Evolutionary conservation across 2,329 filamentous ascomycete species (phyloP).

Genomic region (Dactylellina sp.): DNA sequence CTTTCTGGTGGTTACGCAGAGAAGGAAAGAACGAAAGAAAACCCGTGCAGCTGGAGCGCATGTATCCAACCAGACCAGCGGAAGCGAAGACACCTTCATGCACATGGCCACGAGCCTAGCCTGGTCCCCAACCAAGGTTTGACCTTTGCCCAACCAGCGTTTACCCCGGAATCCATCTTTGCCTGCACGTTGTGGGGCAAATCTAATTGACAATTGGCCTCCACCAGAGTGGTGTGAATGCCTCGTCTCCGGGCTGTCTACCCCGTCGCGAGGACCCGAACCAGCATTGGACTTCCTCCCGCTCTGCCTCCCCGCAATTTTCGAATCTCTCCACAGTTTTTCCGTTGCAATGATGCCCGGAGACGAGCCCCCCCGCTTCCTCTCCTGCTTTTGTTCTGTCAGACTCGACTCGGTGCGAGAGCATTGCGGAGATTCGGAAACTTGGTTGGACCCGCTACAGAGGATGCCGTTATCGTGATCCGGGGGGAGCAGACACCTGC

Average conservation of each 20-base stretch:
- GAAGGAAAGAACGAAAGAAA: too few relatives aligned
- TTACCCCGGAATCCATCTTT: neutral
- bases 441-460: conserved; percentile 20
- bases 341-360: conserved; percentile 17
- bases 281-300: conserved; percentile 19
- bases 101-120: conserved; percentile 15
- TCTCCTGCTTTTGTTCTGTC: conserved; percentile 17
- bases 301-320: conserved; percentile 13
- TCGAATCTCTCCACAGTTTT: conserved; percentile 13
- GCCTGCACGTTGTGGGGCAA: conserved; percentile 52
- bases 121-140: neutral
- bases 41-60: neutral
- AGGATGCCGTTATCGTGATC: conserved; percentile 39
- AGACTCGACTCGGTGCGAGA: conserved; percentile 37
- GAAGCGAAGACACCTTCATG: neutral
- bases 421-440: conserved; percentile 35
- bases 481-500: too few relatives aligned
- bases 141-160: neutral
- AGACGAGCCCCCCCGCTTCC: conserved; percentile 40
- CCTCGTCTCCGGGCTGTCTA: conserved; percentile 20
- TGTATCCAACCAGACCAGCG: neutral
- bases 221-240: conserved; percentile 12
- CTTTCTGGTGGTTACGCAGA: too few relatives aligned
- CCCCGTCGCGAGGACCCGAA: conserved; percentile 25
- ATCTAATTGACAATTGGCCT: conserved; percentile 27